Conservation (phyloP, 1,139 yeast genomes). For the Arxiozyma slooffiae region DNA sequence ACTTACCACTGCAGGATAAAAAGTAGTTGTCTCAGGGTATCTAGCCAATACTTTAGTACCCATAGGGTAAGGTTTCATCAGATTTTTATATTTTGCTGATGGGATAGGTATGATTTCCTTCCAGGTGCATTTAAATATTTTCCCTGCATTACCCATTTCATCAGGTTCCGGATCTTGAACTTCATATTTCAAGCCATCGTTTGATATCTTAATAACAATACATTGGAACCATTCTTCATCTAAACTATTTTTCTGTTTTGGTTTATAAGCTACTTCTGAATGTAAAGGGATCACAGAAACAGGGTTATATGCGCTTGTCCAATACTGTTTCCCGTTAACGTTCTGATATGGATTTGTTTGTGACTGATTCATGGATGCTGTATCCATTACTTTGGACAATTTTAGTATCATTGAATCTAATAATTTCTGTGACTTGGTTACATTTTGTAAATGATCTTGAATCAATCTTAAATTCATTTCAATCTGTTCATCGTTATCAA, state of each 20-base stretch:
- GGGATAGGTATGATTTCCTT: constrained; percentile 76
- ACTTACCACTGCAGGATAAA: constrained; percentile 86
- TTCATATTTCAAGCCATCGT: constrained; percentile 71
- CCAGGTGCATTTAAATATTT: constrained; percentile 70
- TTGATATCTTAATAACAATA: constrained; percentile 66
- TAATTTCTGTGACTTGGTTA: constrained; percentile 46
- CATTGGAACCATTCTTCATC: constrained; percentile 97
- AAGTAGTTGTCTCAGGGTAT: constrained; percentile 96
- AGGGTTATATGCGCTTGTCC: constrained; percentile 42
- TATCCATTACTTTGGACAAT: constrained; percentile 22
- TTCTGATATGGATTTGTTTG: constrained; percentile 8
- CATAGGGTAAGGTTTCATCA: constrained; percentile 49
- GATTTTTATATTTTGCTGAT: constrained; percentile 25
- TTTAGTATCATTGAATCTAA: constrained; percentile 32
- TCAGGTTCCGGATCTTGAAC: constrained; percentile 97
- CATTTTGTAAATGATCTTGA: constrained; percentile 45
- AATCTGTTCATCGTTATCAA: constrained; percentile 32
- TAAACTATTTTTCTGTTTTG: constrained; percentile 44
- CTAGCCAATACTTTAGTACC: constrained; percentile 83
- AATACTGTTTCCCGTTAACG: constrained; percentile 25
- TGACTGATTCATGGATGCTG: constrained; percentile 7
- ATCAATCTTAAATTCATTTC: constrained; percentile 36
- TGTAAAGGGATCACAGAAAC: constrained; percentile 55
- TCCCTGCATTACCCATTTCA: constrained; percentile 84
- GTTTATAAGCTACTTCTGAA: constrained; percentile 81